Conservation (phyloP, 345 rosid genomes). For the Populus euphratica region DNA sequence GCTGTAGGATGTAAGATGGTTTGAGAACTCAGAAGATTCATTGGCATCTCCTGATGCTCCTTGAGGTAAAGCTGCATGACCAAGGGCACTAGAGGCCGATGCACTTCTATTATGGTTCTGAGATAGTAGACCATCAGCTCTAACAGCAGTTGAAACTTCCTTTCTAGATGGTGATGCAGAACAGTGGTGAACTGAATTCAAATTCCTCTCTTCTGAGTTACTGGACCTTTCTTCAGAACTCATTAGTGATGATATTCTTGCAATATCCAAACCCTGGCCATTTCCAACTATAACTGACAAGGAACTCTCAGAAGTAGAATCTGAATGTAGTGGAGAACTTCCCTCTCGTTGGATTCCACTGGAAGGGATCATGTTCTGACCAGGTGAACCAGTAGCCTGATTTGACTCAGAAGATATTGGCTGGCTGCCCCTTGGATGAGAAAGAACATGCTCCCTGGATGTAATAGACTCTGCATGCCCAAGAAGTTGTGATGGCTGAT, state of each 20-base stretch:
- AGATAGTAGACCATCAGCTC: slow-evolving; percentile 37
- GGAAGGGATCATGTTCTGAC: slow-evolving; percentile 37
- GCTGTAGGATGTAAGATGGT: slow-evolving; percentile 53
- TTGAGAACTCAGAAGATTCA: slow-evolving; percentile 55
- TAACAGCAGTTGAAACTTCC: slow-evolving; percentile 39
- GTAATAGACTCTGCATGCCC: slow-evolving; percentile 48
- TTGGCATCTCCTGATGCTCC: slow-evolving; percentile 47
- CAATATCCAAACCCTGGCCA: slow-evolving; percentile 47
- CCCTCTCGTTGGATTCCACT: slow-evolving; percentile 41
- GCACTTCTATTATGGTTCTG: slow-evolving; percentile 55
- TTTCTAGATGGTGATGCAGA: slow-evolving; percentile 51
- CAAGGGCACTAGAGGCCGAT: slow-evolving; percentile 49
- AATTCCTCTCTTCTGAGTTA: slow-evolving; percentile 43
- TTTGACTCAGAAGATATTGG: slow-evolving; percentile 48
- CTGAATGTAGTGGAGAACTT: slow-evolving; percentile 57
- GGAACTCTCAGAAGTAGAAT: slow-evolving; percentile 54
- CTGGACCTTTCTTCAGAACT: slow-evolving; percentile 50
- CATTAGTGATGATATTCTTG: slow-evolving; percentile 47
- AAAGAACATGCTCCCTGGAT: slow-evolving; percentile 26
- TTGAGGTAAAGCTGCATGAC: slow-evolving; percentile 48
- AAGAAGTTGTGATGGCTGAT: slow-evolving; percentile 55
- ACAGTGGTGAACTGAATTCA: slow-evolving; percentile 41
- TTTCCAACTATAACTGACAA: slow-evolving; percentile 46
- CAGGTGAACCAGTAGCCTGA: slow-evolving; percentile 41
- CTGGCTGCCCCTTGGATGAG: slow-evolving; percentile 35